These are phyloP conservation scores for Neohortaea acidophila DNA, from an alignment of 495 filamentous ascomycete genomes.

Conservation along the genomic window DNA sequence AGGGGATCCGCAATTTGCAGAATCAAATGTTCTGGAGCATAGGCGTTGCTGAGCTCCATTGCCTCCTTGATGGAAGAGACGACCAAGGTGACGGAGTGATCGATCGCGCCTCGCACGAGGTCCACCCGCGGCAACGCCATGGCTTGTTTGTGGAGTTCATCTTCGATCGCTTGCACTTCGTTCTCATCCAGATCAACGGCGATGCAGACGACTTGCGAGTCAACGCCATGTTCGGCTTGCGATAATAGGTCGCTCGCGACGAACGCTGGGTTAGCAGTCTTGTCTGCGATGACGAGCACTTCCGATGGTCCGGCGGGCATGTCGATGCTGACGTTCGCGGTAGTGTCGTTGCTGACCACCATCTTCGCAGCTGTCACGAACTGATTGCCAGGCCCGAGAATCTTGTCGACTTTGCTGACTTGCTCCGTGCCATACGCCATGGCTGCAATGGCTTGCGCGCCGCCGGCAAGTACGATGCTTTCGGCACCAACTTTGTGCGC, in stretches of 20 bases:
- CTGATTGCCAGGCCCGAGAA: conserved; percentile 92
- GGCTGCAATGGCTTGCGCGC: conserved; percentile 86
- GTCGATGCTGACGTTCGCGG: conserved; percentile 85
- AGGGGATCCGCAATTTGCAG: conserved; percentile 67
- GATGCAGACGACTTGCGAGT: conserved; percentile 89
- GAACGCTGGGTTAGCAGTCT: conserved; percentile 77
- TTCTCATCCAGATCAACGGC: conserved; percentile 61
- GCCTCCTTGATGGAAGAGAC: conserved; percentile 69
- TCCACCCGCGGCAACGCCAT: conserved; percentile 74
- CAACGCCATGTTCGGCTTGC: conserved; percentile 91
- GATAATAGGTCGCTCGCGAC: conserved; percentile 88
- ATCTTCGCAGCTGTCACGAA: conserved; percentile 98
- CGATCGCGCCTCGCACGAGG: conserved; percentile 82
- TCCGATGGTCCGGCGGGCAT: conserved; percentile 97
- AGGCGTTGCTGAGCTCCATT: conserved; percentile 74
- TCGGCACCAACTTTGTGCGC: conserved; percentile 94
- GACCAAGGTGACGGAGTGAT: conserved; percentile 78
- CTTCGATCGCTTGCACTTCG: conserved; percentile 65
- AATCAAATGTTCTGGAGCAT: conserved; percentile 96
- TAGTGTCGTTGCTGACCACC: conserved; percentile 90
- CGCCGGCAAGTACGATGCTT: conserved; percentile 86
- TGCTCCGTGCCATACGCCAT: conserved; percentile 74
- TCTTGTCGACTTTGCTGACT: conserved; percentile 95
- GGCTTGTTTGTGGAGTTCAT: conserved; percentile 83
- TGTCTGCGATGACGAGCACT: conserved; percentile 91